Conservation (phyloP, 495 filamentous ascomycete species). For the Lasiosphaeria miniovina region DNA sequence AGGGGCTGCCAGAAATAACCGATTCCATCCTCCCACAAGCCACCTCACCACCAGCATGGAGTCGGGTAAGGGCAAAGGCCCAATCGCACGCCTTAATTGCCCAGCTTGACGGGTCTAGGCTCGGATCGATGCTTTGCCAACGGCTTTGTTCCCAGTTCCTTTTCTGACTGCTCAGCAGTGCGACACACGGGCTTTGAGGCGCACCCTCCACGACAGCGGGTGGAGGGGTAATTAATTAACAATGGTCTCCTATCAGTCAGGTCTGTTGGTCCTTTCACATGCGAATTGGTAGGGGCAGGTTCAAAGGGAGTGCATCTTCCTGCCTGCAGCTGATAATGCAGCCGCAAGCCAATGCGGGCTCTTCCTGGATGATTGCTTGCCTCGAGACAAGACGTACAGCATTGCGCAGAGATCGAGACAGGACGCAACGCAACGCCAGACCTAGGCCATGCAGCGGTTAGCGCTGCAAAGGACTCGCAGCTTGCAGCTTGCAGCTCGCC, state of each 20-base stretch:
- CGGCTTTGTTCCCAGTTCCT: neutral
- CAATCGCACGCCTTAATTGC: neutral
- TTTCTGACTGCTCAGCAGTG: neutral
- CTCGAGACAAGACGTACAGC: slow-evolving; percentile 1
- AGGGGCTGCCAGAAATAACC: too few species aligned
- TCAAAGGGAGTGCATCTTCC: neutral
- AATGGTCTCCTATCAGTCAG: neutral
- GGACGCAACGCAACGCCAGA: neutral
- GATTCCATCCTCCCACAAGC: too few species aligned
- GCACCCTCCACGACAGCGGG: neutral
- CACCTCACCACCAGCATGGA: too few species aligned
- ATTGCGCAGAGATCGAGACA: neutral
- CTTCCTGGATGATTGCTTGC: neutral
- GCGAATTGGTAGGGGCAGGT: neutral
- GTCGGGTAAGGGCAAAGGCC: too few species aligned
- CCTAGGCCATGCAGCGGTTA: neutral
- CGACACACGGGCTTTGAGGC: neutral
- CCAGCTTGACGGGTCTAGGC: neutral
- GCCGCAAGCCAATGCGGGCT: neutral
- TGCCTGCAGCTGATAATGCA: neutral
- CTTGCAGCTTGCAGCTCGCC: neutral
- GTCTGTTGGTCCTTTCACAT: neutral
- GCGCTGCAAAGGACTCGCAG: neutral
- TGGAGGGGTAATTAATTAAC: neutral
- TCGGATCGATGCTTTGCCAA: neutral